Percentiles rank a stretch among this genome's conserved stretches.
phyloP scores from a whole-genome alignment of 2,329 filamentous ascomycete genomes.

The Cladosporium sp. region DNA sequence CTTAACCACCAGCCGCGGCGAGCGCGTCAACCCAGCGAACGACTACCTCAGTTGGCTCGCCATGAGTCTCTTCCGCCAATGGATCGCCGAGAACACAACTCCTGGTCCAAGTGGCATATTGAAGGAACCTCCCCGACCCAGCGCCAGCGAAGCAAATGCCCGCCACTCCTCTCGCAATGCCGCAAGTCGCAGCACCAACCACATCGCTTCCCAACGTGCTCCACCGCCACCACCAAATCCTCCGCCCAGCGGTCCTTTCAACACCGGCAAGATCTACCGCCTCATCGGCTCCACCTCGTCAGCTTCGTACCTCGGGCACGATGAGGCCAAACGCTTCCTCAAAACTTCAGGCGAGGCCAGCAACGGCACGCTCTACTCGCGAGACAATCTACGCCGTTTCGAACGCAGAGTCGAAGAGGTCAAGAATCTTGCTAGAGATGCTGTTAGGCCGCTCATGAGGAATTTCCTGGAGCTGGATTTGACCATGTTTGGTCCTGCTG shows the following conservation, averaged over 20 bases:
- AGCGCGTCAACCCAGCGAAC: conserved; percentile 74
- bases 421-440: conserved; percentile 75
- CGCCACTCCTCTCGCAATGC: conserved; percentile 1
- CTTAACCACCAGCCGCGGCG: conserved; percentile 72
- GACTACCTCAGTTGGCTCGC: conserved; percentile 87
- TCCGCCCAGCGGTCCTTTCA: conserved; percentile 31
- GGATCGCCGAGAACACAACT: conserved; percentile 86
- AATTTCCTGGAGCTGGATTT: conserved; percentile 80
- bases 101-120: conserved; percentile 57
- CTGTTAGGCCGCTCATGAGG: conserved; percentile 79
- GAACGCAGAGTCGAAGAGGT: conserved; percentile 86
- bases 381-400: conserved; percentile 81
- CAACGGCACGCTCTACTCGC: conserved; percentile 58
- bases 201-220: conserved; percentile 28
- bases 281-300: conserved; percentile 62
- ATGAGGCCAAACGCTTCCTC: conserved; percentile 86
- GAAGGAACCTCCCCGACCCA: conserved; percentile 29
- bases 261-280: conserved; percentile 72
- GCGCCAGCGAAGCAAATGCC: background rate
- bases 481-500: conserved; percentile 26
- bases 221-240: conserved; percentile 23
- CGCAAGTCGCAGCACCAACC: conserved; percentile 14
- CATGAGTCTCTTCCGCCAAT: conserved; percentile 82
- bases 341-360: conserved; percentile 67
- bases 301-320: conserved; percentile 68